Evolutionary conservation across 345 rosid species (phyloP).

Genomic region (Citrus unshiu): DNA sequence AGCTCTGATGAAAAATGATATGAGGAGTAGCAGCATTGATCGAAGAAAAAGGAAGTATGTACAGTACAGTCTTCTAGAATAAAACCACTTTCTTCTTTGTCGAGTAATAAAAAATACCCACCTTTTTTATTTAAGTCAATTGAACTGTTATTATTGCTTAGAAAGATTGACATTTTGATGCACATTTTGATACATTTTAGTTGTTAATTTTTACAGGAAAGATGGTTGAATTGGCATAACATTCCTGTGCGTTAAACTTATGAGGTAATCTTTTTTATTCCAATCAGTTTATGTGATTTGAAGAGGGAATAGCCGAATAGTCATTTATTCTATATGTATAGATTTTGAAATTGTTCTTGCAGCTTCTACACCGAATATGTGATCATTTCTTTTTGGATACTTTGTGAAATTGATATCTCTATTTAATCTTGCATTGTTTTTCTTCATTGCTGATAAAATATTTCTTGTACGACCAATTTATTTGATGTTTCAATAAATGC

Average conservation of each 20-base stretch:
- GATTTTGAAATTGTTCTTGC: not conserved
- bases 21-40: conserved; percentile 64
- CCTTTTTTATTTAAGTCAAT: not conserved
- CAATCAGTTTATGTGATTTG: not conserved
- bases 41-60: conserved; percentile 86
- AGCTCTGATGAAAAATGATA: conserved; percentile 55
- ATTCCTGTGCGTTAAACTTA: not conserved
- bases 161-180: conserved; percentile 9
- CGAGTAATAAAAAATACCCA: not conserved
- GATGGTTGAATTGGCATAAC: conserved; percentile 25
- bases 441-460: not conserved
- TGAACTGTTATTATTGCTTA: not conserved
- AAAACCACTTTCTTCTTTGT: not conserved
- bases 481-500: not conserved
- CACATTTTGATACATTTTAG: not conserved
- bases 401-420: not conserved
- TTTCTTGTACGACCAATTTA: not conserved
- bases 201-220: conserved; percentile 38
- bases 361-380: not conserved
- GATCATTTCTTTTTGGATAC: not conserved
- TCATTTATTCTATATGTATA: not conserved
- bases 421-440: not conserved
- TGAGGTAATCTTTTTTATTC: conserved; percentile 19
- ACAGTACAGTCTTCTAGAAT: not conserved
- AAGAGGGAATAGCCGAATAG: not conserved